Evolutionary conservation across 352 stramenopile genomes (phyloP).

Genomic region (Pythium chondricola): DNA sequence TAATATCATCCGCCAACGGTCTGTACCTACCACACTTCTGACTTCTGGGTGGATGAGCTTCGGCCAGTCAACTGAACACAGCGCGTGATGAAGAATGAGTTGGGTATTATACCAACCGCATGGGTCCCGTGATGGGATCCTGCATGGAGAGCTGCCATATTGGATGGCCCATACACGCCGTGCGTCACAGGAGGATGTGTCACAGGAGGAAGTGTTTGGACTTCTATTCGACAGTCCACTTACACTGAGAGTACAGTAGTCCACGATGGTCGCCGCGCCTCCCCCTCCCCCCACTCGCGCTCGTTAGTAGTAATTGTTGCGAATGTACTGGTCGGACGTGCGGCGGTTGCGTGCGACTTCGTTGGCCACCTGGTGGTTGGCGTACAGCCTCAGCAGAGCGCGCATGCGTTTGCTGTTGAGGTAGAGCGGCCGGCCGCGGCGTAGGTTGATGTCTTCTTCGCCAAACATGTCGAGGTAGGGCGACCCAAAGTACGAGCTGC

Average conservation of each 20-base stretch:
- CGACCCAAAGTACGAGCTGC: conserved; percentile 81
- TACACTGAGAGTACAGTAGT: background rate
- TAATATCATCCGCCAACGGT: too few relatives aligned
- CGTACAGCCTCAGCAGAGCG: conserved; percentile 60
- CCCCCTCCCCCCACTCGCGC: background rate
- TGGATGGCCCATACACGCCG: too few relatives aligned
- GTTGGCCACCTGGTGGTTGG: conserved; percentile 74
- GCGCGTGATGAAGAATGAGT: too few relatives aligned
- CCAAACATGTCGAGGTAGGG: conserved; percentile 87
- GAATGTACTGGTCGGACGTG: conserved; percentile 84
- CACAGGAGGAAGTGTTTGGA: too few relatives aligned
- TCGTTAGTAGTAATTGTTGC: conserved; percentile 76
- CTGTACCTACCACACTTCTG: too few relatives aligned
- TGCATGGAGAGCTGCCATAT: too few relatives aligned
- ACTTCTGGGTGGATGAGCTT: too few relatives aligned
- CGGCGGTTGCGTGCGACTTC: conserved; percentile 77
- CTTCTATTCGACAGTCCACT: too few relatives aligned
- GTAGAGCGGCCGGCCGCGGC: conserved; percentile 67
- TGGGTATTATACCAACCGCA: too few relatives aligned
- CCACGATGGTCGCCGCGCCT: background rate
- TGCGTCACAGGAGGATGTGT: too few relatives aligned
- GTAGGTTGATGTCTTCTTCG: conserved; percentile 82
- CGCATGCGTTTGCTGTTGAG: conserved; percentile 71
- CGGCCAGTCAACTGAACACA: too few relatives aligned
- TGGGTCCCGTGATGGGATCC: too few relatives aligned